Evolutionary conservation across 306 rosid genomes (phyloP), one percentile per base, ranked within the genome.

Genomic region (Medicago arabica): DNA sequence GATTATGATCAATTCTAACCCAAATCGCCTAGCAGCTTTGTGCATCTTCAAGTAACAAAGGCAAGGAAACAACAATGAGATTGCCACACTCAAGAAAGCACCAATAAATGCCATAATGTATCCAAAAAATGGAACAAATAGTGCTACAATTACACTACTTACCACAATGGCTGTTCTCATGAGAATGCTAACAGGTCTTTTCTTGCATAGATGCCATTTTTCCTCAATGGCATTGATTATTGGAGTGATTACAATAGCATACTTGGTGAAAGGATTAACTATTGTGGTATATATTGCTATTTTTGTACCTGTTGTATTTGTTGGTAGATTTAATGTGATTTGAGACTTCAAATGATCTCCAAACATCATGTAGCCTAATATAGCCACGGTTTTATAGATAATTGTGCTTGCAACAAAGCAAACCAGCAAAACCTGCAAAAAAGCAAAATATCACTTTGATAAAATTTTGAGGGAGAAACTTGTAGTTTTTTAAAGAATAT

Each of bases 81-180:
- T 81, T 0, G 83, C 11, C 39, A 86, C 86, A 21, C 89, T 25
- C 41, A 86, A 50, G 67, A 83, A 88, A 1, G 96, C 87, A 12
- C 97, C 97, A 11, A 72, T 81, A 43, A 92, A 88, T 0, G 88
- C 91, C 96, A 92, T 90, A 3, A 92, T 49, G 18, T 90, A 86
- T 3, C 83, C 87, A 13, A 92, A 90, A 65, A 90, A 86, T 0
- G 97, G 96, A 41, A 92, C 41, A 11, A 41, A 16, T 2, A 89
- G 38, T 13, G 96, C 96, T 64, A 92, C 86, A 34, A 86, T 2
- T 11, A 78, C 73, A 3, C 89, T 86, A 75, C 86, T 86, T 14
- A 87, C 7, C 68, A 92, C 78, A 14, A 90, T 74, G 4, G 55
- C 10, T 5, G 89, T 90, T 81, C 94, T 87, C 0, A 90, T 41